phyloP scores from a whole-genome alignment of 2,329 filamentous ascomycete species.

The Paecilomyces fulvus region DNA sequence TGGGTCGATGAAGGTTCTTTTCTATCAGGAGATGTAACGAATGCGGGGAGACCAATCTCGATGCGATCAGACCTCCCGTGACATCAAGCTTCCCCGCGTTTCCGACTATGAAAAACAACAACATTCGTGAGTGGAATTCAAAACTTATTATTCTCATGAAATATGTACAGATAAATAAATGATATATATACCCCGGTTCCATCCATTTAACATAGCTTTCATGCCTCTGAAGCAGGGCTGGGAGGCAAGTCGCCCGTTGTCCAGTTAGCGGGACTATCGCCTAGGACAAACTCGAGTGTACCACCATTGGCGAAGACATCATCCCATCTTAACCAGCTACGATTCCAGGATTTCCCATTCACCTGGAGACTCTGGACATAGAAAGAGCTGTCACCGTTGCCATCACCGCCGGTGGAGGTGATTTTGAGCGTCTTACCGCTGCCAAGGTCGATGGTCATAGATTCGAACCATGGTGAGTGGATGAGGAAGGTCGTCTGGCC shows the following conservation, averaged over 20 bases:
- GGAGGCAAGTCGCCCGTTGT: conserved; percentile 53
- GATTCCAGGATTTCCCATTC: conserved; percentile 55
- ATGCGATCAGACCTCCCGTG: neutral
- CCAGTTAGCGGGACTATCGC: conserved; percentile 46
- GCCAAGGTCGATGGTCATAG: conserved; percentile 52
- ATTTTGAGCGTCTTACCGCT: conserved; percentile 47
- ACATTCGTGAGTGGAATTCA: no score
- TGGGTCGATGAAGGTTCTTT: neutral
- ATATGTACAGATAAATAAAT: no score
- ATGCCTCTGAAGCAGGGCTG: conserved; percentile 41
- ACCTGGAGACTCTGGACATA: conserved; percentile 60
- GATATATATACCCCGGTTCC: neutral
- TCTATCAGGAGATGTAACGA: neutral
- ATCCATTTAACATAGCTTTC: neutral
- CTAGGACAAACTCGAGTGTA: conserved; percentile 57
- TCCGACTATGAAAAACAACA: neutral
- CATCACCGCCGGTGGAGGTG: conserved; percentile 42
- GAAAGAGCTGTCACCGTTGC: conserved; percentile 36
- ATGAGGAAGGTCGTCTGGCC: conserved; percentile 61
- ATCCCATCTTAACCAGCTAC: conserved; percentile 57
- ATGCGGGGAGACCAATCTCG: neutral
- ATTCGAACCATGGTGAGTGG: conserved; percentile 54
- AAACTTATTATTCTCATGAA: neutral
- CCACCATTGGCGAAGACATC: conserved; percentile 59
- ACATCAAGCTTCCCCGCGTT: neutral